Conservation (phyloP, 73 alveolate species). For the Symbiodinium natans region DNA sequence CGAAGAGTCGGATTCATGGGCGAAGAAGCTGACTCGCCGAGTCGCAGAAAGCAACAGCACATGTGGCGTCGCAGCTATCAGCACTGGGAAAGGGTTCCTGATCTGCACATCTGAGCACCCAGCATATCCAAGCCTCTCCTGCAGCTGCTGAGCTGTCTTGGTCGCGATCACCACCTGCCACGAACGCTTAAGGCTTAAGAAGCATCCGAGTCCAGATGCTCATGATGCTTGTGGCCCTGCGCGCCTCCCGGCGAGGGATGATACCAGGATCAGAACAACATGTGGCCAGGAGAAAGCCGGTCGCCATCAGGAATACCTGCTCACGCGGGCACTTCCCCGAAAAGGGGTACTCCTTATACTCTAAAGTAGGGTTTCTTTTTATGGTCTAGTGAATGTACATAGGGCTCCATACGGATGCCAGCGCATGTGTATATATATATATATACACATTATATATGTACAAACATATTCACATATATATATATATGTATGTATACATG, state of each 20-base stretch:
- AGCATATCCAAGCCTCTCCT: constrained; percentile 67
- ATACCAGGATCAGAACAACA: constrained; percentile 93
- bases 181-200: not conserved
- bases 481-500: too few relatives aligned
- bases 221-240: too few relatives aligned
- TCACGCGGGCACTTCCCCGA: too few relatives aligned
- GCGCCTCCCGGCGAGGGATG: constrained; percentile 82
- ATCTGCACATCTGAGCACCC: not conserved
- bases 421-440: too few relatives aligned
- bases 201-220: not conserved
- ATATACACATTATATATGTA: too few relatives aligned
- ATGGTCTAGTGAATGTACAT: too few relatives aligned
- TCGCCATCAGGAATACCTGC: constrained; percentile 77
- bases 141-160: constrained; percentile 56
- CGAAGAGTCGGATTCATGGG: not conserved
- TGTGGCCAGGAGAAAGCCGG: constrained; percentile 84
- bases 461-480: too few relatives aligned
- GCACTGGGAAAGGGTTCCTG: too few relatives aligned
- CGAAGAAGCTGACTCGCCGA: not conserved
- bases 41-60: not conserved
- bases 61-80: too few relatives aligned
- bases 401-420: too few relatives aligned
- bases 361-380: too few relatives aligned
- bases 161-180: constrained; percentile 71
- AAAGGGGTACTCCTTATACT: too few relatives aligned